These are phyloP conservation scores for Talaromyces sp. DNA, from an alignment of 2,329 filamentous ascomycete species.

Conservation along the genomic window DNA sequence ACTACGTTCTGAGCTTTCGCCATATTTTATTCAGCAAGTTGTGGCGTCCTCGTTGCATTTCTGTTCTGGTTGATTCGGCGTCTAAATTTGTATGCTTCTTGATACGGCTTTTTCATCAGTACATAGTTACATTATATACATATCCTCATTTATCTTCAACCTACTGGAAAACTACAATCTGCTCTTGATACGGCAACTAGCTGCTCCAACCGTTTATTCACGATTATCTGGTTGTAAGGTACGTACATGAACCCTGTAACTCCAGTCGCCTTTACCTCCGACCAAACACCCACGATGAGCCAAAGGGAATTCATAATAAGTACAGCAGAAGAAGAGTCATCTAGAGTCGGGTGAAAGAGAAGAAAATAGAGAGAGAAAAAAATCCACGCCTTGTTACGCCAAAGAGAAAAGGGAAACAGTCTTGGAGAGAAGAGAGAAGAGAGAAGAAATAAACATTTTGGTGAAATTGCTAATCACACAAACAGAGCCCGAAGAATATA, in stretches of 20 bases:
- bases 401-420: not conserved
- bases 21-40: not conserved
- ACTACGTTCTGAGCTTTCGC: not conserved
- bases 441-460: not conserved
- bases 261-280: not conserved
- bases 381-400: not conserved
- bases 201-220: not conserved
- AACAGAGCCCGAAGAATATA: not conserved
- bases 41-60: slow-evolving; percentile 2
- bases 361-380: not conserved
- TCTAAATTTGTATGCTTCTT: not conserved
- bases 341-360: not conserved
- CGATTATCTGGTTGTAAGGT: not conserved
- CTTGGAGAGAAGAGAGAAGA: not conserved
- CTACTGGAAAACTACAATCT: not conserved
- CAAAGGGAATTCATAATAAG: too few species aligned
- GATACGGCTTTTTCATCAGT: not conserved
- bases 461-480: not conserved
- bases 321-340: not conserved
- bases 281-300: not conserved
- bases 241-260: not conserved
- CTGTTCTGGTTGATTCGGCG: not conserved
- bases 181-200: not conserved
- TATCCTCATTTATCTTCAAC: not conserved
- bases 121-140: slow-evolving; percentile 13